Evolutionary conservation across 768 basidiomycete species (phyloP).

Genomic region (Calocybe cyanea): DNA sequence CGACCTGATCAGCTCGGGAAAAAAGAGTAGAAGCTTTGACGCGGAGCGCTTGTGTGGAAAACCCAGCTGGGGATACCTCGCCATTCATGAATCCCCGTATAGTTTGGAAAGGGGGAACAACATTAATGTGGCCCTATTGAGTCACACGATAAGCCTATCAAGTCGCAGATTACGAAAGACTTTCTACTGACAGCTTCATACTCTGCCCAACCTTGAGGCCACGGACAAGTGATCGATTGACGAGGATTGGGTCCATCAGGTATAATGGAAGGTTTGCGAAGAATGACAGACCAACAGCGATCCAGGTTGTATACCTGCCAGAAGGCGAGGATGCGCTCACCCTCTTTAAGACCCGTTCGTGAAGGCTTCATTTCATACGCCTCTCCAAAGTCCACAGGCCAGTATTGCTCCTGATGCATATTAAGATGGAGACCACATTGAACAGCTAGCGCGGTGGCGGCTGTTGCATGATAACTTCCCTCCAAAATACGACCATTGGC

Average conservation of each 20-base stretch:
- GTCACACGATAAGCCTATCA: conserved; percentile 6
- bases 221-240: conserved; percentile 65
- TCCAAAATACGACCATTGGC: conserved; percentile 75
- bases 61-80: conserved; percentile 51
- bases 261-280: conserved; percentile 64
- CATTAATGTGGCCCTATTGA: conserved; percentile 53
- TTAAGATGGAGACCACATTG: conserved; percentile 66
- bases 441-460: conserved; percentile 68
- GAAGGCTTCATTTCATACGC: conserved; percentile 52
- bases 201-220: conserved; percentile 71
- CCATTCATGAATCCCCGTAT: conserved; percentile 61
- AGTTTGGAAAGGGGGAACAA: conserved; percentile 51
- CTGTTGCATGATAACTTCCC: conserved; percentile 72
- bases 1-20: conserved; percentile 59
- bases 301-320: conserved; percentile 85
- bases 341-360: conserved; percentile 57
- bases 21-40: conserved; percentile 77
- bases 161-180: not conserved
- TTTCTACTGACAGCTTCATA: conserved; percentile 61
- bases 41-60: conserved; percentile 61
- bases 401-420: conserved; percentile 28
- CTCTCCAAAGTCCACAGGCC: conserved; percentile 30
- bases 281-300: conserved; percentile 74
- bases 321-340: conserved; percentile 71
- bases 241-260: conserved; percentile 57